These are phyloP conservation scores for Olyra latifolia DNA, from an alignment of 176 grass and related monocot genomes.

Conservation along the genomic window DNA sequence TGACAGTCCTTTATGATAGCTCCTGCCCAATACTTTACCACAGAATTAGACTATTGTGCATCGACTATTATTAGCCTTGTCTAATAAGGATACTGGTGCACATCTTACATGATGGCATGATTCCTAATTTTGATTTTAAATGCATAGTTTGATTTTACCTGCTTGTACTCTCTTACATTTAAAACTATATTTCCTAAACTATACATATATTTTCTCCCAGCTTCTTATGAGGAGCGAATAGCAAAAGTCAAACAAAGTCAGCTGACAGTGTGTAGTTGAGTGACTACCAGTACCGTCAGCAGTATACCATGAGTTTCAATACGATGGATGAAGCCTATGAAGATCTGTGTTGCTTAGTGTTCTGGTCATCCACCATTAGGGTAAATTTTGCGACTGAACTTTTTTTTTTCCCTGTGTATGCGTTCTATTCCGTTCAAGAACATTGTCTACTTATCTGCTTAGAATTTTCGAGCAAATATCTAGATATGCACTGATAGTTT, in stretches of 20 bases:
- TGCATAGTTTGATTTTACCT: not conserved
- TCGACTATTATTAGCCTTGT: not conserved
- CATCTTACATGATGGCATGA: not conserved
- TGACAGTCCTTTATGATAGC: not conserved
- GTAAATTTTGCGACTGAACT: not conserved
- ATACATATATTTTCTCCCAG: constrained; percentile 36
- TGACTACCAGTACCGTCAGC: not conserved
- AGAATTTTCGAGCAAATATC: not conserved
- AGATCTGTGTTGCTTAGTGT: not conserved
- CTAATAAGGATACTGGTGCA: not conserved
- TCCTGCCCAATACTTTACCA: not conserved
- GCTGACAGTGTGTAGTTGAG: constrained; percentile 29
- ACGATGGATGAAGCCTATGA: not conserved
- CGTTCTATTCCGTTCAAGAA: not conserved
- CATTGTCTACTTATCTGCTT: not conserved
- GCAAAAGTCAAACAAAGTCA: constrained; percentile 53
- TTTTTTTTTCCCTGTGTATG: not conserved
- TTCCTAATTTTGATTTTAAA: not conserved
- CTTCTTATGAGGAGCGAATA: constrained; percentile 76
- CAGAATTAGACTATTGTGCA: not conserved
- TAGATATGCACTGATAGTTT: not conserved
- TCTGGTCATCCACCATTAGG: not conserved
- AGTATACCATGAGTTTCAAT: not conserved
- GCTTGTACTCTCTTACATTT: not conserved
- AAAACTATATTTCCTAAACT: not conserved